phyloP scores from a whole-genome alignment of 140 eudicot genomes.

The Ambrosia hybrid region DNA sequence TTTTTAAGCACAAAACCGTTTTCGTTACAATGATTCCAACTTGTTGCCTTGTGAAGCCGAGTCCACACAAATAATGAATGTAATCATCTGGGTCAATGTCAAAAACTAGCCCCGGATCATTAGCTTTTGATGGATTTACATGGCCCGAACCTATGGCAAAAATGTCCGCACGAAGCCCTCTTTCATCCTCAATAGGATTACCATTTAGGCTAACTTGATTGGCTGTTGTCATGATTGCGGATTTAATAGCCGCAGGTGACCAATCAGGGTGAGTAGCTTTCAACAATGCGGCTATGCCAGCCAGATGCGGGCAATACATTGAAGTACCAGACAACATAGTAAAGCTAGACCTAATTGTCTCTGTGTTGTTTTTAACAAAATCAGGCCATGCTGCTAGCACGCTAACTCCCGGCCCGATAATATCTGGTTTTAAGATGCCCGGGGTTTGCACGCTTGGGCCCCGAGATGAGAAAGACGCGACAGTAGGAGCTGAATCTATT shows the following conservation, averaged over 20 bases:
- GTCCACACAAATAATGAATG: constrained; percentile 63
- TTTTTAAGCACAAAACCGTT: constrained; percentile 28
- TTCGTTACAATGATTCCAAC: constrained; percentile 32
- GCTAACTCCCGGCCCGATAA: constrained; percentile 65
- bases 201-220: constrained; percentile 36
- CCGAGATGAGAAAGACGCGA: constrained; percentile 54
- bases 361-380: constrained; percentile 34
- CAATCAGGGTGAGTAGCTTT: constrained; percentile 64
- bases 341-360: constrained; percentile 31
- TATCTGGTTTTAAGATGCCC: constrained; percentile 68
- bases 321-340: constrained; percentile 69
- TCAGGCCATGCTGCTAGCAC: constrained; percentile 68
- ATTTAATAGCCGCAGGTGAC: constrained; percentile 78
- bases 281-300: constrained; percentile 64
- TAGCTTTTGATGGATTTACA: constrained; percentile 66
- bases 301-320: constrained; percentile 78
- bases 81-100: constrained; percentile 57
- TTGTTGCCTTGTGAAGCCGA: constrained; percentile 46
- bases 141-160: constrained; percentile 72
- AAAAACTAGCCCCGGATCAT: constrained; percentile 63
- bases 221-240: constrained; percentile 70
- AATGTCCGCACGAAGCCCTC: constrained; percentile 36
- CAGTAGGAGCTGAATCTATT: constrained; percentile 37
- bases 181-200: constrained; percentile 43
- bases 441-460: constrained; percentile 62